Evolutionary conservation across 1,139 yeast genomes (phyloP).

Genomic region (Scheffersomyces illinoinensis): DNA sequence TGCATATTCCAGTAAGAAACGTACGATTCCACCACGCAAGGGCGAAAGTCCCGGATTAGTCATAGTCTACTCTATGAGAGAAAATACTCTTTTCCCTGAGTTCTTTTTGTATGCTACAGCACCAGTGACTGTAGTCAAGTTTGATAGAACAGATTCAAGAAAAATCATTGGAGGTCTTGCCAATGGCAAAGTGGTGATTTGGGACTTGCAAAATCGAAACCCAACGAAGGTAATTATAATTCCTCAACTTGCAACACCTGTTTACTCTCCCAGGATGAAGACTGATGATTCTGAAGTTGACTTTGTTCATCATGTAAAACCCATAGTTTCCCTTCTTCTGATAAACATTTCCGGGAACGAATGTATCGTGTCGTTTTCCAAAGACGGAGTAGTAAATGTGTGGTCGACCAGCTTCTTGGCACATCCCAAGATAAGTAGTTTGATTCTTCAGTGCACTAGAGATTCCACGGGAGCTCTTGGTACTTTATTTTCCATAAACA

Average conservation of each 20-base stretch:
- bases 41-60: background rate
- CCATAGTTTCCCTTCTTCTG: slow-evolving; percentile 18
- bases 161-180: slow-evolving; percentile 39
- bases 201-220: slow-evolving; percentile 30
- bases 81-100: slow-evolving; percentile 39
- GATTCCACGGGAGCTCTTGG: background rate
- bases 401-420: slow-evolving; percentile 46
- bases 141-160: slow-evolving; percentile 30
- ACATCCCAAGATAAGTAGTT: slow-evolving; percentile 26
- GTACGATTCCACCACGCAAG: background rate
- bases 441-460: slow-evolving; percentile 12
- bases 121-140: slow-evolving; percentile 46
- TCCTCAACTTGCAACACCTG: slow-evolving; percentile 32
- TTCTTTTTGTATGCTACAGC: slow-evolving; percentile 41
- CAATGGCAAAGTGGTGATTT: slow-evolving; percentile 40
- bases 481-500: background rate
- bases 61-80: background rate
- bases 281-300: slow-evolving; percentile 1
- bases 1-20: slow-evolving; percentile 18
- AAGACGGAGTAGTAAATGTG: slow-evolving; percentile 36
- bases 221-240: slow-evolving; percentile 19
- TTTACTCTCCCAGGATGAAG: slow-evolving; percentile 11
- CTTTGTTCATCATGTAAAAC: slow-evolving; percentile 10
- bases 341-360: slow-evolving; percentile 24
- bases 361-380: slow-evolving; percentile 31